Evolutionary conservation across 805 yeast genomes (phyloP).

Genomic region (Saccharomycopsis synnaedendra): DNA sequence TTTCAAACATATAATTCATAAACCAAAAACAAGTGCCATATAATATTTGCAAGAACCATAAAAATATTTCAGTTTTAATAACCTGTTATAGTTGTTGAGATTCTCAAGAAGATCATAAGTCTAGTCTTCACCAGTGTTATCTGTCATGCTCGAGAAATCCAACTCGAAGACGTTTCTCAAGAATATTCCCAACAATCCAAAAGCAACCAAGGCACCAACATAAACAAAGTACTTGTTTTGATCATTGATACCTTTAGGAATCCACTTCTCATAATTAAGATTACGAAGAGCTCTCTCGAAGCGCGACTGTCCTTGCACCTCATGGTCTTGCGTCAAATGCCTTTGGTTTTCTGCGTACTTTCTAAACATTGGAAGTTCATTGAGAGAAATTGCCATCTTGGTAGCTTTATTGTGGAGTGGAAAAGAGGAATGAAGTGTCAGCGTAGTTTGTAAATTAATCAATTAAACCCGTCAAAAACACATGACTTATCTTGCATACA

Average conservation of each 20-base stretch:
- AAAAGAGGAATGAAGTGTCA: background rate
- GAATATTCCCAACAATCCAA: conserved; percentile 7
- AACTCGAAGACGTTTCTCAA: conserved; percentile 7
- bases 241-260: conserved; percentile 8
- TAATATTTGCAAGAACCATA: no score
- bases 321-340: background rate
- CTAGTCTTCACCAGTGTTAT: background rate
- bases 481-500: background rate
- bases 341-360: conserved; percentile 1
- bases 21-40: no score
- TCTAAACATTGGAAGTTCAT: conserved; percentile 10
- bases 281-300: background rate
- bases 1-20: no score
- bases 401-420: background rate
- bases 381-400: background rate
- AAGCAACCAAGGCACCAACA: conserved; percentile 5
- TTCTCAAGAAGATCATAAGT: no score
- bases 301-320: background rate
- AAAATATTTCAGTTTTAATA: no score
- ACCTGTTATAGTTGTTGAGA: no score
- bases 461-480: background rate
- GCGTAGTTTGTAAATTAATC: background rate
- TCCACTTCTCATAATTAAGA: conserved; percentile 3
- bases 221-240: conserved; percentile 7
- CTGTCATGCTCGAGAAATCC: conserved; percentile 10